Conservation (phyloP, 2,329 filamentous ascomycete genomes). For the Aaosphaeria arxii region DNA sequence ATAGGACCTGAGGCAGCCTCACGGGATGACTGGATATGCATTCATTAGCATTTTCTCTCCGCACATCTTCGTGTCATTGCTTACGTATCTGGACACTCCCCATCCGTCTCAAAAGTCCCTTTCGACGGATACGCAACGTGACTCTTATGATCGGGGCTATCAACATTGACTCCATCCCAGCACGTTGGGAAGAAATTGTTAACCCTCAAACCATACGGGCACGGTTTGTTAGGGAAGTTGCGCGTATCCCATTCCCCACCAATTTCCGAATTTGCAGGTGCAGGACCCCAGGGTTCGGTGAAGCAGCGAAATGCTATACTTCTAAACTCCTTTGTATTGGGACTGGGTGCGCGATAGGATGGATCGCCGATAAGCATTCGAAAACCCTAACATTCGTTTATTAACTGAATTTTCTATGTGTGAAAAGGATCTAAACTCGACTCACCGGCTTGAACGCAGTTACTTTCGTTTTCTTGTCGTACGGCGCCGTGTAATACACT, state of each 20-base stretch:
- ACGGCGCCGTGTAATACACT: slow-evolving; percentile 7
- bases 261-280: slow-evolving; percentile 3
- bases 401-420: not conserved
- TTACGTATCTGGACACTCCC: slow-evolving; percentile 5
- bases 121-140: slow-evolving; percentile 56
- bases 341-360: not conserved
- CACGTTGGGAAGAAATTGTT: slow-evolving; percentile 41
- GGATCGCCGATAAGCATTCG: not conserved
- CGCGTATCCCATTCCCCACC: slow-evolving; percentile 18
- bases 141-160: slow-evolving; percentile 57
- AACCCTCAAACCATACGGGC: slow-evolving; percentile 14
- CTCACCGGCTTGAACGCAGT: slow-evolving; percentile 5
- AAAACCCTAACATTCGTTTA: not conserved
- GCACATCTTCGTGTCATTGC: not conserved
- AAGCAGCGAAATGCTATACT: slow-evolving; percentile 30
- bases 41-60: not conserved
- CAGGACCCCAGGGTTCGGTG: slow-evolving; percentile 4
- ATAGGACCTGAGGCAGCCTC: slow-evolving; percentile 7
- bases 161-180: slow-evolving; percentile 43
- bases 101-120: slow-evolving; percentile 3
- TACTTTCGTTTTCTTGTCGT: slow-evolving; percentile 15
- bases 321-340: slow-evolving; percentile 35
- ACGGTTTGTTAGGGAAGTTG: slow-evolving; percentile 47
- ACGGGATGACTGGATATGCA: slow-evolving; percentile 6
- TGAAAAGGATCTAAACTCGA: not conserved